Evolutionary conservation across 2,329 filamentous ascomycete genomes (phyloP), one percentile per base, ranked within the genome.

Genomic region (Gremmenia infestans): DNA sequence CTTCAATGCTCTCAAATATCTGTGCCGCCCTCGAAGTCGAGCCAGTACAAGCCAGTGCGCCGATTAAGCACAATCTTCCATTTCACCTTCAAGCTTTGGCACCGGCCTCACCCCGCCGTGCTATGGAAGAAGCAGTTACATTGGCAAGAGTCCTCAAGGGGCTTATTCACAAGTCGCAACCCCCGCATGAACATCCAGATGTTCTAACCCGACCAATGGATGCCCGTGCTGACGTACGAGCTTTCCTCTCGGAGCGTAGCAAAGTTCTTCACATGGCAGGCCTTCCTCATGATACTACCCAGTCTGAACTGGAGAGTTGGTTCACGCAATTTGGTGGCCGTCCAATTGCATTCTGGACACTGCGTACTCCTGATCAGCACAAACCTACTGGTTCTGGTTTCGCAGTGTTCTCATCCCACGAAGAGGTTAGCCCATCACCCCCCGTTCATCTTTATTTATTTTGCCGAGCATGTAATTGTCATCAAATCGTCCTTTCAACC

Each of bases 331-430:
- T 96, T 71, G 94, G 94, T 62, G 94, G 94, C 50, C 89, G 94
- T 45, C 94, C 94, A 32, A 99, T 99, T 75, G 94, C 94, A 19
- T 99, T 99, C 76, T 99, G 94, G 94, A 99, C 94, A 17, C 81
- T 99, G 50, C 89, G 93, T 60, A 99, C 94, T 14, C 94, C 94
- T 3, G 94, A 99, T 74, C 94, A 97, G 76, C 94, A 97, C 76
- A 99, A 99, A 80, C 94, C 94, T n/a, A 99, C 94, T 9, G 94
- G 94, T 45, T 96, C 93, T 53, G 94, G 94, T 53, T 99, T 99
- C 74, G 94, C 94, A 50, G 93, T 99, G 55, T 99, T 99, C 72
- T 97, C 94, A 61, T 97, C 93, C 48, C 94, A 99, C 71, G 94
- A 99, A 80, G 94, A 99, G 86, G 92, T 96, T 78, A 66, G 65